Evolutionary conservation across 2,329 filamentous ascomycete species (phyloP), one percentile per base, ranked within the genome.

Genomic region (Aspergillus tubingensis): DNA sequence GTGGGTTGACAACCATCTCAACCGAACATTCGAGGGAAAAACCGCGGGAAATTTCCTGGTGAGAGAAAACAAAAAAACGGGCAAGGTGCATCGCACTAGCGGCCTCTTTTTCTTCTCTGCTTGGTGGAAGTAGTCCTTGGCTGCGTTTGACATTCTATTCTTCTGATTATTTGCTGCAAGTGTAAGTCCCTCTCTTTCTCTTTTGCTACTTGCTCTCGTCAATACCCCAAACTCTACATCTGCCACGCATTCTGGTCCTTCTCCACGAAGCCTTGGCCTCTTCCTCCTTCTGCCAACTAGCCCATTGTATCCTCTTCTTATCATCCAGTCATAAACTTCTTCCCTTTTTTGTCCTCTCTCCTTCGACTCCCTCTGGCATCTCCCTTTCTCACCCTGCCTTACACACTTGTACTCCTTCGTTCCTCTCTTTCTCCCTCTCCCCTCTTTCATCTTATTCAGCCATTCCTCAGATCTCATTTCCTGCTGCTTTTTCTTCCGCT

Each of bases 41-140:
- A 27, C 56, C 58, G 49, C 65, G 57, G 64, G 61, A 65, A 60
- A 64, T 65, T 65, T 65, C 59, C 58, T 49, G 55, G 54, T 56
- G 50, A 43, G 55, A 54, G 41, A 39, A 23, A 57, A 48, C 55
- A 44, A 41, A 62, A 68, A 61, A 68, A 68, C 66, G 66, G 66
- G 66, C 65, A 66, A 57, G 59, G 44, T 68, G 66, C 66, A 67
- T 61, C 62, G 52, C 66, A 61, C 66, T 68, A 68, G 66, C 60
- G 54, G 52, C 64, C 62, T 64, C 59, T 63, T 66, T 66, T 64
- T 62, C 54, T 59, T 60, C 57, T 57, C 56, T 41, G 43, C 32
- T 41, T 58, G 41, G 36, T 44, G 17, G 43, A 44, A 61, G 55
- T 23, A 50, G 54, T 54, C 54, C 54, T 58, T 63, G 41, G 41